Evolutionary conservation across 805 yeast species (phyloP).

Genomic region (Lipomyces sp.): DNA sequence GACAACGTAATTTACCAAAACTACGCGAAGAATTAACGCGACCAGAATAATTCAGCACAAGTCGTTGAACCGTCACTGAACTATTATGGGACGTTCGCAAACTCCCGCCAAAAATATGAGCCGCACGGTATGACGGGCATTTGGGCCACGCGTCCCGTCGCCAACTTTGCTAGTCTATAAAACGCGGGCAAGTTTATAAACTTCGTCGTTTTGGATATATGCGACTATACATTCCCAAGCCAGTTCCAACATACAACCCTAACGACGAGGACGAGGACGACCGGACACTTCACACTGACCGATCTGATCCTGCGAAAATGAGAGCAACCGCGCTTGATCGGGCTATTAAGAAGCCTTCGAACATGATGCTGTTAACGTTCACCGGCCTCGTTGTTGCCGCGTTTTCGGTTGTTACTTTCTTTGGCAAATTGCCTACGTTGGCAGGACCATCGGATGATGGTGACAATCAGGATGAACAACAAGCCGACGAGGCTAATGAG

Average conservation of each 20-base stretch:
- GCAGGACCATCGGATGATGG: not conserved
- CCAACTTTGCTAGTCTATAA: no score
- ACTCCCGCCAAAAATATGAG: no score
- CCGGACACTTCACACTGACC: not conserved
- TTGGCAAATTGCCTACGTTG: conserved; percentile 9
- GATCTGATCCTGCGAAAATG: not conserved
- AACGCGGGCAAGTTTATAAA: no score
- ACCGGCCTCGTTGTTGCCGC: conserved; percentile 42
- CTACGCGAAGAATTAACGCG: not conserved
- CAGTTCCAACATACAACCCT: not conserved
- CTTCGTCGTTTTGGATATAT: not conserved
- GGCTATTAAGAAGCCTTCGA: conserved; percentile 33
- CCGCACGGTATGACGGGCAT: no score
- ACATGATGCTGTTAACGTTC: conserved; percentile 38
- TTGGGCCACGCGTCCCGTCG: no score
- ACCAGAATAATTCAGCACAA: not conserved
- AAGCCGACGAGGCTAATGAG: not conserved
- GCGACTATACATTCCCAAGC: not conserved
- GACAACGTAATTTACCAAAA: no score
- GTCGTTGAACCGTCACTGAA: no score
- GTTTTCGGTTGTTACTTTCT: conserved; percentile 27
- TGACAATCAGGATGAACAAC: not conserved
- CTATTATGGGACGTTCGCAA: no score
- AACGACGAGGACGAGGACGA: not conserved
- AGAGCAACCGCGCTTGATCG: conserved; percentile 38